phyloP scores from a whole-genome alignment of 495 filamentous ascomycete species.

The Melanomma pulvis-pyrius region DNA sequence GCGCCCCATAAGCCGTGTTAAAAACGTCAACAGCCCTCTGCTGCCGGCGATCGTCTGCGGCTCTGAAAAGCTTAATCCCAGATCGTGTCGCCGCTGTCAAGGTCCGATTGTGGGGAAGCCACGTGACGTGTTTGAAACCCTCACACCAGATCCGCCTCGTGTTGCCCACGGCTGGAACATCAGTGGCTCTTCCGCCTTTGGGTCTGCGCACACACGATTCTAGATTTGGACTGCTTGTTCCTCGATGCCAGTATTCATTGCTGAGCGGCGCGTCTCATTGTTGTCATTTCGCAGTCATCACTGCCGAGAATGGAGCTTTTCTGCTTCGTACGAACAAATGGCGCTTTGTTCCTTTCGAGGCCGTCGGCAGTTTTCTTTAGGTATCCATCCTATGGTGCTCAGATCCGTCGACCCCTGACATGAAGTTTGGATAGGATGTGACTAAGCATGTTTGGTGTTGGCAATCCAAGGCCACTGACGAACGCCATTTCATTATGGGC shows the following conservation, averaged over 20 bases:
- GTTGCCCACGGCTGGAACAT: neutral
- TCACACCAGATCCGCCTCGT: neutral
- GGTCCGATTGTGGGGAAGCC: constrained; percentile 31
- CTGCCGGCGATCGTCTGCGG: constrained; percentile 37
- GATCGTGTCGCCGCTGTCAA: constrained; percentile 19
- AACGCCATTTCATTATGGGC: too few relatives aligned
- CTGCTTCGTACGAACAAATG: too few relatives aligned
- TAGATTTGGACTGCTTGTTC: neutral
- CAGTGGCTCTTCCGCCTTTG: neutral
- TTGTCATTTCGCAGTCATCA: too few relatives aligned
- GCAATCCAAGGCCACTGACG: neutral
- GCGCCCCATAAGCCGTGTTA: constrained; percentile 1
- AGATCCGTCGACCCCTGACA: neutral
- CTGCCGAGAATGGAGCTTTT: too few relatives aligned
- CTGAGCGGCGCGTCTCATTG: too few relatives aligned
- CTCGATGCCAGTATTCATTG: neutral
- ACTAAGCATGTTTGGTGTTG: constrained; percentile 27
- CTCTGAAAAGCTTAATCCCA: constrained; percentile 34
- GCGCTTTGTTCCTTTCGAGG: neutral
- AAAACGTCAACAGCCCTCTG: too few relatives aligned
- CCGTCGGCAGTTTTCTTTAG: neutral
- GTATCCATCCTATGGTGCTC: neutral
- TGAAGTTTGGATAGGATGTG: constrained; percentile 7
- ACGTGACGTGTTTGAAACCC: constrained; percentile 27
- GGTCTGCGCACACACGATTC: neutral